Evolutionary conservation across 345 rosid species (phyloP).

Genomic region (Bruguiera gymnorhiza): DNA sequence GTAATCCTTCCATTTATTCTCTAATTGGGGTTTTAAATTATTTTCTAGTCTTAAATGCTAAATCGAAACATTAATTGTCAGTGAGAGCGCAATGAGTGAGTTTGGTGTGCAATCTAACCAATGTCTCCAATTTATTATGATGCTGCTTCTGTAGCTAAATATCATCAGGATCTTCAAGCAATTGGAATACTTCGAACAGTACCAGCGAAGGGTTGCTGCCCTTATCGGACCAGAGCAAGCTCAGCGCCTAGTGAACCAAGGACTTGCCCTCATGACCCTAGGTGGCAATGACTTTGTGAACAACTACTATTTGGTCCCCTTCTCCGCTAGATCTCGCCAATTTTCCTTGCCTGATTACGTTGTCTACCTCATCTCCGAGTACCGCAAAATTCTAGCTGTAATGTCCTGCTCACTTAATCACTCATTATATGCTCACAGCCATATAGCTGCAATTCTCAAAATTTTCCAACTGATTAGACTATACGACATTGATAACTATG

Average conservation of each 20-base stretch:
- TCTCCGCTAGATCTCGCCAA: constrained; percentile 77
- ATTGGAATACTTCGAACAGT: constrained; percentile 50
- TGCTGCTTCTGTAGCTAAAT: constrained; percentile 40
- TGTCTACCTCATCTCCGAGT: constrained; percentile 57
- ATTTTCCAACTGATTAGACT: not conserved
- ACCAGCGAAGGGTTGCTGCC: constrained; percentile 54
- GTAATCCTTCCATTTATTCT: constrained; percentile 31
- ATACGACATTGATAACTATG: no score
- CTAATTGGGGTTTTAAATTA: not conserved
- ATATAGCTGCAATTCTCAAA: not conserved
- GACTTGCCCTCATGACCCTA: constrained; percentile 60
- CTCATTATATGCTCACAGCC: no score
- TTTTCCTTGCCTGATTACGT: constrained; percentile 54
- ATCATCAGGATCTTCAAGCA: constrained; percentile 58
- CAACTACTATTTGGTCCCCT: constrained; percentile 81
- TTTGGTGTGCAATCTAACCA: not conserved
- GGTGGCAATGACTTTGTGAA: constrained; percentile 86
- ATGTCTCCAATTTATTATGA: not conserved
- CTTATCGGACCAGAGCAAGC: constrained; percentile 45
- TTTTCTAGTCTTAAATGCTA: not conserved
- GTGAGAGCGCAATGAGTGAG: no score
- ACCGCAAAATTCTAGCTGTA: constrained; percentile 49
- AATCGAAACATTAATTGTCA: no score
- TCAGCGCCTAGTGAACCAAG: constrained; percentile 42
- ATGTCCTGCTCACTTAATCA: not conserved